Evolutionary conservation across 1,284 basidiomycete species (phyloP).

Genomic region (Moesziomyces parantarcticus): DNA sequence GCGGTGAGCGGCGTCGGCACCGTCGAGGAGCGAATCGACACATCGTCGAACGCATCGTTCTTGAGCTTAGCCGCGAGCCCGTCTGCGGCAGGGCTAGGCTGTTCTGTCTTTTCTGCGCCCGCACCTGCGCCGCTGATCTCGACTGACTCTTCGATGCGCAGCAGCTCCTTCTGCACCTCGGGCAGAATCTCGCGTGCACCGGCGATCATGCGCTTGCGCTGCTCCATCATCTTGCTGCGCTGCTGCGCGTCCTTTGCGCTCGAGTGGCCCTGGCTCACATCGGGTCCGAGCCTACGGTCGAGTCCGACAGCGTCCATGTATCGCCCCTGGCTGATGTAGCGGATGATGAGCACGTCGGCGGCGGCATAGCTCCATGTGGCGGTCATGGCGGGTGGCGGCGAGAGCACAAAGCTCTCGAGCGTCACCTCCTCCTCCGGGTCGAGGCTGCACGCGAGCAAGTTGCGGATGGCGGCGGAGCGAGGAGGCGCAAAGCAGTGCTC

Average conservation of each 20-base stretch:
- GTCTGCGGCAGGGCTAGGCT: neutral
- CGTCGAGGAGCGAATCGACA: conserved; percentile 12
- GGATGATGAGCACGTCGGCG: conserved; percentile 56
- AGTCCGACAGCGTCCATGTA: conserved; percentile 61
- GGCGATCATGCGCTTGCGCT: conserved; percentile 45
- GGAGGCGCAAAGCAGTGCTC: conserved; percentile 57
- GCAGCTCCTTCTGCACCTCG: conserved; percentile 50
- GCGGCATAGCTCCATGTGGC: conserved; percentile 50
- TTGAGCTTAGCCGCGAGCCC: neutral
- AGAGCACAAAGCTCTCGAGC: conserved; percentile 47
- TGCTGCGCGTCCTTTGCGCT: conserved; percentile 28
- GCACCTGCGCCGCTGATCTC: conserved; percentile 32
- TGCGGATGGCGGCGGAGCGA: conserved; percentile 42
- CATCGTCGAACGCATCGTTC: conserved; percentile 3
- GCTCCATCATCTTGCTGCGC: conserved; percentile 48
- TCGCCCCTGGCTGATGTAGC: conserved; percentile 54
- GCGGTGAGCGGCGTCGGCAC: conserved; percentile 37
- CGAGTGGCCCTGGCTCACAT: conserved; percentile 45
- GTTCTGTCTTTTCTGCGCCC: neutral
- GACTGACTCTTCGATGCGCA: conserved; percentile 44
- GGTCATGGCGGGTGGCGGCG: conserved; percentile 40
- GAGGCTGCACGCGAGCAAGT: conserved; percentile 48
- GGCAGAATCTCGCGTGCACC: conserved; percentile 50
- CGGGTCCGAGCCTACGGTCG: conserved; percentile 49
- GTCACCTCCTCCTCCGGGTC: conserved; percentile 39